Evolutionary conservation across 169 alveolate species (phyloP).

Genomic region (Plasmodium adleri): DNA sequence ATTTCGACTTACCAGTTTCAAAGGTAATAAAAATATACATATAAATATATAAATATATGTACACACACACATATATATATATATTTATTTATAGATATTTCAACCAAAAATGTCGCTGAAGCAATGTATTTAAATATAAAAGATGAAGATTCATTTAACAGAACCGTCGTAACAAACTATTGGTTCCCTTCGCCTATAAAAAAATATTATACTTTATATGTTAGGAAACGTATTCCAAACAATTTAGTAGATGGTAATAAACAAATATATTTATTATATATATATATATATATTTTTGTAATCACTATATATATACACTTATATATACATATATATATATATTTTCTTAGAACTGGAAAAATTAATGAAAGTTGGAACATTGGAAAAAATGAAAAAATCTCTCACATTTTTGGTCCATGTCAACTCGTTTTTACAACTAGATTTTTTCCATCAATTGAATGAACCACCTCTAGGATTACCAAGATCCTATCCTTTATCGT

Average conservation of each 20-base stretch:
- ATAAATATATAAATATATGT: not conserved
- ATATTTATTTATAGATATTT: constrained; percentile 24
- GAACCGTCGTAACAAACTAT: constrained; percentile 29
- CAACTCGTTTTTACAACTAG: constrained; percentile 52
- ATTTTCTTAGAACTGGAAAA: constrained; percentile 28
- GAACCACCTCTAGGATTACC: constrained; percentile 28
- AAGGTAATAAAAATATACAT: constrained; percentile 24
- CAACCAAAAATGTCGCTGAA: constrained; percentile 15
- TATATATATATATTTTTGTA: not conserved
- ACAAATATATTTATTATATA: not conserved
- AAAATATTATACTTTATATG: constrained; percentile 38
- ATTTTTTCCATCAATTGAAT: constrained; percentile 42
- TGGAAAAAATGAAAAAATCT: constrained; percentile 44
- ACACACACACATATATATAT: not conserved
- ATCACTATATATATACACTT: not conserved
- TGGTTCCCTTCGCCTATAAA: constrained; percentile 52
- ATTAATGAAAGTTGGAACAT: constrained; percentile 11
- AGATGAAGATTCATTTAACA: constrained; percentile 21
- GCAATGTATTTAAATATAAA: constrained; percentile 50
- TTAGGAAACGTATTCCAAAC: not conserved
- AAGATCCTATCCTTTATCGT: no score
- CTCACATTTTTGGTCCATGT: constrained; percentile 32
- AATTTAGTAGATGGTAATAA: constrained; percentile 53
- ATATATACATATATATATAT: not conserved
- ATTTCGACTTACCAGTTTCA: constrained; percentile 18